Evolutionary conservation across 352 stramenopile species (phyloP), one percentile per base, ranked within the genome.

Genomic region (Pythium phragmitis): DNA sequence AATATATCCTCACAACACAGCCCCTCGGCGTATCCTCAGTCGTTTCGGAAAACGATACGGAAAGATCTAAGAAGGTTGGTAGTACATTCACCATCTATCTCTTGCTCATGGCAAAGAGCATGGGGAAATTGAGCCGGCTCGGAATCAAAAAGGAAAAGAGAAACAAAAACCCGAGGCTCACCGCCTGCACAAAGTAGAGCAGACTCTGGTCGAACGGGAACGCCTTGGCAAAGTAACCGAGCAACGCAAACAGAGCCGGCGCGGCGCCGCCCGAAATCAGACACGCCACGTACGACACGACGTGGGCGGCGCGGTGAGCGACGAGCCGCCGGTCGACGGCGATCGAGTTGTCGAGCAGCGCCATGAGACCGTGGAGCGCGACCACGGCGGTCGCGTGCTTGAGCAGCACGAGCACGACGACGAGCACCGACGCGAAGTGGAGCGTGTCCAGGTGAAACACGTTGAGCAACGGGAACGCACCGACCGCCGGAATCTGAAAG

Each of bases 191-290:
- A 36, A 91, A 91, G 70, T 89, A 93, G 7, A 93, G 66, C 47
- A 91, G 65, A 64, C 81, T 93, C 65, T 89, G 81, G 65, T 93
- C 82, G 37, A 91, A 85, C 55, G 85, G 85, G 53, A 93, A 93
- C 13, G 69, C 67, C 63, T 89, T 80, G 53, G 76, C 79, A 39
- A 93, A 88, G 73, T 91, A 93, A 4, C 79, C 85, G 9, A 93
- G 59, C 23, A 91, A 50, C 28, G 82, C 85, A 53, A 93, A 93
- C n/a, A 91, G 54, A 17, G 82, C 72, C 11, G 80, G 80, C 16
- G 70, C 67, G 4, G 69, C 74, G 19, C 74, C 70, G 26, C 79
- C 82, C 8, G 79, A 75, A 23, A 93, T 67, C 34, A 93, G 79
- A 21, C 79, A 64, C 19, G 77, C 75, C 2, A 65, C 65, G 63